These are phyloP conservation scores for Ceratocystis cubensis DNA, from an alignment of 2,329 filamentous ascomycete species.

Conservation along the genomic window DNA sequence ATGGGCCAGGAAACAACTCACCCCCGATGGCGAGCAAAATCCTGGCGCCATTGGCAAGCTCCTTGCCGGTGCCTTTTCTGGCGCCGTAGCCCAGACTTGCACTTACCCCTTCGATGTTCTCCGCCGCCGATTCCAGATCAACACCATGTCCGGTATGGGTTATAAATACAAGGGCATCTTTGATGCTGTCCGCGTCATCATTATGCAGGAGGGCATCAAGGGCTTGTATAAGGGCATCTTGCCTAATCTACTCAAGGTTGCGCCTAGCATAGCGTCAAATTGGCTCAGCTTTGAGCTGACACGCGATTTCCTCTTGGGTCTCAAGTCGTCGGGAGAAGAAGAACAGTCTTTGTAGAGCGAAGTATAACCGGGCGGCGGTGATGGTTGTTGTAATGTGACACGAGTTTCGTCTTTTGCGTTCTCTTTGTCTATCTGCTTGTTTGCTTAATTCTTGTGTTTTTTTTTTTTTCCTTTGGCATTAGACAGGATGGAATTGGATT, in stretches of 20 bases:
- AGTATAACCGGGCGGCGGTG: background rate
- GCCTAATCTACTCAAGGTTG: constrained; percentile 91
- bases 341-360: constrained; percentile 19
- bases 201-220: constrained; percentile 67
- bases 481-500: constrained; percentile 5
- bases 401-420: background rate
- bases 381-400: background rate
- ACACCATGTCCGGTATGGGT: constrained; percentile 97
- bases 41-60: constrained; percentile 71
- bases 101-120: constrained; percentile 98
- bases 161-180: constrained; percentile 84
- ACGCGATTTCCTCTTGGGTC: constrained; percentile 64
- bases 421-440: background rate
- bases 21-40: constrained; percentile 74
- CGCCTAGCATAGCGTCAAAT: constrained; percentile 95
- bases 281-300: constrained; percentile 97
- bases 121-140: constrained; percentile 90
- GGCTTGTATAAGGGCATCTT: constrained; percentile 94
- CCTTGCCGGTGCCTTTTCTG: constrained; percentile 82
- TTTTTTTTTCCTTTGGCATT: background rate
- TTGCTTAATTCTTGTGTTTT: constrained; percentile 4
- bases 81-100: constrained; percentile 89
- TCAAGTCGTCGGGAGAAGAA: constrained; percentile 37
- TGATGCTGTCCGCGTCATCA: constrained; percentile 71
- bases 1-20: constrained; percentile 69